These are phyloP conservation scores for Castanea crenata DNA, from an alignment of 306 rosid genomes.

Conservation along the genomic window DNA sequence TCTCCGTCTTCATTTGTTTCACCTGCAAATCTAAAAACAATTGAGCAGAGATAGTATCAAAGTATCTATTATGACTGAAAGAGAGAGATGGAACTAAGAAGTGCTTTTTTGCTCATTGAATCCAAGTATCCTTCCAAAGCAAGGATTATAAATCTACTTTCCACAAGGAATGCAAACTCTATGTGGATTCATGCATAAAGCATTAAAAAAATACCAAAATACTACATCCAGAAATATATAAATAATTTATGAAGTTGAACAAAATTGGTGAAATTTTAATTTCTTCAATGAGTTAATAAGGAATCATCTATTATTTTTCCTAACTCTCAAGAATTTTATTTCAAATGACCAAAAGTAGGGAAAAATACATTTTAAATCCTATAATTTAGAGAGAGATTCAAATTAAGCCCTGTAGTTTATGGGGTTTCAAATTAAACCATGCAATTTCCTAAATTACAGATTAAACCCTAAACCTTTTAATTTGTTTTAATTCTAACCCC, in stretches of 20 bases:
- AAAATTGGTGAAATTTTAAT: background rate
- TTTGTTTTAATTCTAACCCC: too few species aligned
- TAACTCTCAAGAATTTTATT: background rate
- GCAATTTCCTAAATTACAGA: too few species aligned
- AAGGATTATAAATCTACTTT: background rate
- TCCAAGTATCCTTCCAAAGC: conserved; percentile 1
- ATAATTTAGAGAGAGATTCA: too few species aligned
- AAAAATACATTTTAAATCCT: too few species aligned
- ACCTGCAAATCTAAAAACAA: conserved; percentile 32
- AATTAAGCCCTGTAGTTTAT: too few species aligned
- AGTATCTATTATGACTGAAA: background rate
- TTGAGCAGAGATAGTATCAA: conserved; percentile 14
- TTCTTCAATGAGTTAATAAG: background rate
- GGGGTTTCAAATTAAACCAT: too few species aligned
- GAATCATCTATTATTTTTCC: background rate
- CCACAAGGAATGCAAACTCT: conserved; percentile 4
- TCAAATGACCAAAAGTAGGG: background rate
- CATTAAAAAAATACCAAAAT: background rate
- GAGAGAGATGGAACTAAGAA: conserved; percentile 11
- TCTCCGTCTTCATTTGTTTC: conserved; percentile 47
- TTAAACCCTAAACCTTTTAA: too few species aligned
- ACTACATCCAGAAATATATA: background rate
- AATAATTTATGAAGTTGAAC: background rate
- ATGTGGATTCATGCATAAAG: background rate
- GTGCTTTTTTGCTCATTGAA: background rate